A percentile compares a stretch with the other conserved stretches of the same genome.
Evolutionary conservation across 495 filamentous ascomycete genomes (phyloP).

Genomic region (Penicillium soppii): DNA sequence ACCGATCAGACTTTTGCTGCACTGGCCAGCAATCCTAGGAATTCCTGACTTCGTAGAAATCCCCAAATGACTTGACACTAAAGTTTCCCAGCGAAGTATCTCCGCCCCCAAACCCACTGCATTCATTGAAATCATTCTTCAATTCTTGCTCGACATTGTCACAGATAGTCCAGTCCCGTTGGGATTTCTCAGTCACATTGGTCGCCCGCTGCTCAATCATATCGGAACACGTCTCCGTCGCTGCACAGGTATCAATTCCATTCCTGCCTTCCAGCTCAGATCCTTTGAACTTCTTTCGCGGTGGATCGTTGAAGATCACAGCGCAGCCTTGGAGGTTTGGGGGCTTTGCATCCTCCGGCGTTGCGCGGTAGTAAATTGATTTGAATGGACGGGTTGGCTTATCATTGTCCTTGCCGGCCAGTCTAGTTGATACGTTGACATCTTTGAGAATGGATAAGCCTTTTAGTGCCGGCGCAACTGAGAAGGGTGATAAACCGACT

Average conservation of each 20-base stretch:
- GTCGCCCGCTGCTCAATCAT: conserved; percentile 11
- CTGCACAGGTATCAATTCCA: conserved; percentile 1
- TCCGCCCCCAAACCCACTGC: neutral
- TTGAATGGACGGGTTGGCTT: neutral
- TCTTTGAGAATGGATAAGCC: conserved; percentile 19
- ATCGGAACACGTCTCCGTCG: conserved; percentile 15
- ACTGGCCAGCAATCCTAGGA: neutral
- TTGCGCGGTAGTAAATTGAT: neutral
- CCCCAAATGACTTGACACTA: neutral
- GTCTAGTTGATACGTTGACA: conserved; percentile 8
- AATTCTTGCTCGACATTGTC: neutral
- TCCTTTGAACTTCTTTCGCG: neutral
- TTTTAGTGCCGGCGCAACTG: conserved; percentile 2
- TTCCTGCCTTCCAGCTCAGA: neutral
- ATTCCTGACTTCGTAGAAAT: neutral
- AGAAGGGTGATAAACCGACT: conserved; percentile 14
- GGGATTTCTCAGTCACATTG: neutral
- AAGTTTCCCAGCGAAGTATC: neutral
- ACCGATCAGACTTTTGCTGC: neutral
- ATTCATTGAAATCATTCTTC: neutral
- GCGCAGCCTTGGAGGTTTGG: neutral
- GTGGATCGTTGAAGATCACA: neutral
- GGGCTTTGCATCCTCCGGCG: neutral
- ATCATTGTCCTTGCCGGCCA: conserved; percentile 1
- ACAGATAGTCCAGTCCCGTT: neutral